These are phyloP conservation scores for Aureobasidium sp. DNA, from an alignment of 2,329 filamentous ascomycete genomes.

Conservation along the genomic window DNA sequence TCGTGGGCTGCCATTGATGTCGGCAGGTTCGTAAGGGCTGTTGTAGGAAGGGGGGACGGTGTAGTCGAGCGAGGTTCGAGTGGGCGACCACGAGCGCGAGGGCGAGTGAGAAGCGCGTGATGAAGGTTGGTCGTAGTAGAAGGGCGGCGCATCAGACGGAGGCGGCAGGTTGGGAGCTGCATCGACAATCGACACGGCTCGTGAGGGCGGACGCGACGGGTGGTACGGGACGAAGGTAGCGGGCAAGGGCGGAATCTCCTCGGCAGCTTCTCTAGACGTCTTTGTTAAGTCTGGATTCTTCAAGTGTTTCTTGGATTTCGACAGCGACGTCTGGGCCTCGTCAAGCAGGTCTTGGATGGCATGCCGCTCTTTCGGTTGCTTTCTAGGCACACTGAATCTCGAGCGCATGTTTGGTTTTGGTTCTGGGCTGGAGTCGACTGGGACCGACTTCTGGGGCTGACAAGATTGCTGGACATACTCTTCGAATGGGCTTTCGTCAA, in stretches of 20 bases:
- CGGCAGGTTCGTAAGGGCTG: constrained; percentile 73
- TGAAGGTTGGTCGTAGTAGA: constrained; percentile 52
- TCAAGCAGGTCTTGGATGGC: constrained; percentile 10
- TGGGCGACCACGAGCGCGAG: constrained; percentile 49
- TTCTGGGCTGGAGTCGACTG: not conserved
- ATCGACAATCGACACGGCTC: constrained; percentile 46
- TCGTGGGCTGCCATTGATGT: constrained; percentile 81
- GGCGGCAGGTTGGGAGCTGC: constrained; percentile 46
- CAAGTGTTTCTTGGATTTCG: not conserved
- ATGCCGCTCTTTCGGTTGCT: constrained; percentile 21
- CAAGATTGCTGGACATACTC: constrained; percentile 32
- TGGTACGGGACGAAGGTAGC: constrained; percentile 24
- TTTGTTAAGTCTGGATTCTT: constrained; percentile 12
- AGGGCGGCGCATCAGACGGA: constrained; percentile 53
- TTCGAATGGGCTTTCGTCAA: constrained; percentile 37
- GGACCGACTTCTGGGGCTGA: constrained; percentile 2
- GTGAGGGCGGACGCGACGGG: constrained; percentile 41
- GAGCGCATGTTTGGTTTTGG: not conserved
- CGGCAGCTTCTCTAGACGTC: constrained; percentile 19
- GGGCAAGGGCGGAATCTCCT: constrained; percentile 16
- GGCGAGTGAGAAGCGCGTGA: constrained; percentile 51
- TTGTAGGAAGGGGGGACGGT: constrained; percentile 63
- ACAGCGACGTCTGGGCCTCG: constrained; percentile 11
- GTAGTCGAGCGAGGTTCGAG: constrained; percentile 54
- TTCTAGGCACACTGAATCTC: constrained; percentile 23